Evolutionary conservation across 164 flowering plant genomes (phyloP).

Genomic region (Vitis vinifera): ASM3070453v1 NC_081812.1:16879001-16879500

Average conservation of each 20-base stretch:
- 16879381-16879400: constrained; percentile 57
- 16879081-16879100: too few relatives aligned
- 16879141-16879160: background rate
- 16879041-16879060: too few relatives aligned
- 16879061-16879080: too few relatives aligned
- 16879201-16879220: constrained; percentile 23
- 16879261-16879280: constrained; percentile 21
- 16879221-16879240: constrained; percentile 8
- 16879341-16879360: constrained; percentile 47
- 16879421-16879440: constrained; percentile 57
- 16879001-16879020: too few relatives aligned
- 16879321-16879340: constrained; percentile 50
- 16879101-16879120: too few relatives aligned
- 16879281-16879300: constrained; percentile 33
- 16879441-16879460: constrained; percentile 50
- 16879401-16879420: constrained; percentile 62
- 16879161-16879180: constrained; percentile 4
- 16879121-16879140: background rate
- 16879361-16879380: constrained; percentile 54
- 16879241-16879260: constrained; percentile 1
- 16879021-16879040: too few relatives aligned
- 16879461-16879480: constrained; percentile 58
- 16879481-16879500: constrained; percentile 53
- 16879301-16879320: constrained; percentile 49
- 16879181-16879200: constrained; percentile 1